These are phyloP conservation scores for Scheffersomyces insectosa DNA, from an alignment of 1,139 yeast species.

Conservation along the genomic window DNA sequence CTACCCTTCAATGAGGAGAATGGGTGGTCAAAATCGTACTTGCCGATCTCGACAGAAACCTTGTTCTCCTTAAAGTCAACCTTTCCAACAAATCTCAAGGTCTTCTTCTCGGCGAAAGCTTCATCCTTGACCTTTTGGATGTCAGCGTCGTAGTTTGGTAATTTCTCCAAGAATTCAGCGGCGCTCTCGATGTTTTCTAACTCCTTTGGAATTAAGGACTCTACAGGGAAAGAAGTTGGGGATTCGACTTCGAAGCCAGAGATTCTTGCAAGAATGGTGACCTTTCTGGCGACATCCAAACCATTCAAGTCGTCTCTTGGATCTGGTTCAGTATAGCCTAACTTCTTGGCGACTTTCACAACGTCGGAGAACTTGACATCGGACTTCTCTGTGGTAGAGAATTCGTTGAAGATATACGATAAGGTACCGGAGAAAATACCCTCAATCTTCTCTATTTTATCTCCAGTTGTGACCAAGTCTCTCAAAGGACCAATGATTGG, in stretches of 20 bases:
- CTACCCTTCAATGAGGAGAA: conserved; percentile 95
- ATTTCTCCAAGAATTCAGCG: conserved; percentile 73
- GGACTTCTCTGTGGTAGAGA: conserved; percentile 64
- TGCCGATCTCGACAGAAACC: conserved; percentile 85
- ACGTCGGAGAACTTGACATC: conserved; percentile 82
- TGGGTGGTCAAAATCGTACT: conserved; percentile 85
- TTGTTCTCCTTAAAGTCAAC: conserved; percentile 71
- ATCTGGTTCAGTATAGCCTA: conserved; percentile 98
- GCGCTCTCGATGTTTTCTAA: conserved; percentile 74
- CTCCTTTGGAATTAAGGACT: conserved; percentile 85
- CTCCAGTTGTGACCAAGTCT: conserved; percentile 90
- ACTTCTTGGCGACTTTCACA: conserved; percentile 79
- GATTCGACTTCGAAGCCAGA: conserved; percentile 83
- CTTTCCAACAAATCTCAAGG: conserved; percentile 88
- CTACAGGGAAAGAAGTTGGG: conserved; percentile 96
- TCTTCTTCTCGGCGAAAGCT: conserved; percentile 83
- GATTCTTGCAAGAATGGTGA: conserved; percentile 90
- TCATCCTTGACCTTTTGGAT: conserved; percentile 74
- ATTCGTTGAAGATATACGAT: conserved; percentile 94
- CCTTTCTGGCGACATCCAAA: conserved; percentile 96
- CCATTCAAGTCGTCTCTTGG: conserved; percentile 99
- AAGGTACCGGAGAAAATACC: conserved; percentile 96
- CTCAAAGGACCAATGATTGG: conserved; percentile 88
- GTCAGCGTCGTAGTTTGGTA: conserved; percentile 81
- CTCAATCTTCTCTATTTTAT: conserved; percentile 84